Conservation (phyloP, 2,329 filamentous ascomycete genomes). For the Phaeosphaeriaceae sp. region DNA sequence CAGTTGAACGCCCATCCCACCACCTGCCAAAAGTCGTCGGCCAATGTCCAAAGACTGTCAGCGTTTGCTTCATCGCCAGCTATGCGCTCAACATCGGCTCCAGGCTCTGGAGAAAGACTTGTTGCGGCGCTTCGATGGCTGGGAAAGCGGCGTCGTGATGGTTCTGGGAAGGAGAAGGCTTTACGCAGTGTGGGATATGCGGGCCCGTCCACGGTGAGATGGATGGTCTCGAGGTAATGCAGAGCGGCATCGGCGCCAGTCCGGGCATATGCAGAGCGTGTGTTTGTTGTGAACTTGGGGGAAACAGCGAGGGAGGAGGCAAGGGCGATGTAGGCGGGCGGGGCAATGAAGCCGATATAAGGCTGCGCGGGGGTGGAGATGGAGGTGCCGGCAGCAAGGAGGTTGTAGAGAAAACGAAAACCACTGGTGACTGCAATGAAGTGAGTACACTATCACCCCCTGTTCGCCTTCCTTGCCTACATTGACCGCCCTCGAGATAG, state of each 20-base stretch:
- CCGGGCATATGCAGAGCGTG: conserved; percentile 64
- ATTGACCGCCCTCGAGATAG: conserved; percentile 44
- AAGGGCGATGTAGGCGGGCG: conserved; percentile 75
- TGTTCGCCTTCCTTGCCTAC: conserved; percentile 16
- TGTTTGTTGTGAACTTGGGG: conserved; percentile 77
- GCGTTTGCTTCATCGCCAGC: conserved; percentile 62
- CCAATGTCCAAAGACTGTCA: conserved; percentile 74
- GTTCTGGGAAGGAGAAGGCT: conserved; percentile 71
- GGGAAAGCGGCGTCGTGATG: conserved; percentile 28
- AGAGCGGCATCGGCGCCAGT: conserved; percentile 71
- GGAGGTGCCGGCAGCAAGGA: conserved; percentile 40
- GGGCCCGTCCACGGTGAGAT: conserved; percentile 70
- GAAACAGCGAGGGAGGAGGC: conserved; percentile 84
- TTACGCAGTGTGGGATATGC: conserved; percentile 68
- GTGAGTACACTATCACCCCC: conserved; percentile 5
- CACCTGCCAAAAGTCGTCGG: conserved; percentile 86
- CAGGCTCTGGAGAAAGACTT: conserved; percentile 38
- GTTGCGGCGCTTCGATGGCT: conserved; percentile 22
- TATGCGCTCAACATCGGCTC: conserved; percentile 48
- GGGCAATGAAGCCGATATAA: conserved; percentile 67
- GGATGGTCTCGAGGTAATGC: conserved; percentile 71
- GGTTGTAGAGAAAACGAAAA: conserved; percentile 41
- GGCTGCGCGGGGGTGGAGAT: conserved; percentile 42
- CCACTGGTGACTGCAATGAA: conserved; percentile 38
- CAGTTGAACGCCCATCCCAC: conserved; percentile 95